phyloP scores from a whole-genome alignment of 2,329 filamentous ascomycete genomes.

The Metarhizium sp. region DNA sequence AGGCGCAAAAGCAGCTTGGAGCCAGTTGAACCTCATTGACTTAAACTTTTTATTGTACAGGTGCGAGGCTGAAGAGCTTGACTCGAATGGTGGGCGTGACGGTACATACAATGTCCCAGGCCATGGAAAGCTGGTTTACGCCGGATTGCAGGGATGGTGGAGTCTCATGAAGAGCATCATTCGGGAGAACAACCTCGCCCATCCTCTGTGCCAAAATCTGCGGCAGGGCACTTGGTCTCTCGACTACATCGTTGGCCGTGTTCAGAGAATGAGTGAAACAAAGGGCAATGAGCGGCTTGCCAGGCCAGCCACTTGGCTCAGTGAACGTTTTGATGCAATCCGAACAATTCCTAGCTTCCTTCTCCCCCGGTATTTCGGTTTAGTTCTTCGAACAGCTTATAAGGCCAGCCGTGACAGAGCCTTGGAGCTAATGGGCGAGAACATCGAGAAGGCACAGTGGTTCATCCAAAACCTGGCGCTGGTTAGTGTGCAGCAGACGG shows the following conservation, averaged over 20 bases:
- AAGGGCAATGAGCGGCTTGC: slow-evolving; percentile 53
- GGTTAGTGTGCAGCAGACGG: slow-evolving; percentile 86
- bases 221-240: slow-evolving; percentile 86
- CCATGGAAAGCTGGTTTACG: slow-evolving; percentile 79
- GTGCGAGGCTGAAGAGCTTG: slow-evolving; percentile 79
- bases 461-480: slow-evolving; percentile 84
- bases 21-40: slow-evolving; percentile 64
- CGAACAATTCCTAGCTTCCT: slow-evolving; percentile 80
- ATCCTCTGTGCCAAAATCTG: slow-evolving; percentile 87
- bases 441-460: slow-evolving; percentile 71
- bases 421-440: slow-evolving; percentile 68
- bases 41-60: slow-evolving; percentile 89
- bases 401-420: slow-evolving; percentile 70
- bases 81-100: slow-evolving; percentile 68
- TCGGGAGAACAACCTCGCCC: slow-evolving; percentile 79
- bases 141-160: slow-evolving; percentile 98
- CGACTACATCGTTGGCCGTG: slow-evolving; percentile 73
- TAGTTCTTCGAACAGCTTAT: slow-evolving; percentile 82
- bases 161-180: slow-evolving; percentile 80
- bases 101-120: slow-evolving; percentile 85
- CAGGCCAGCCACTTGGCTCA: slow-evolving; percentile 67
- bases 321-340: slow-evolving; percentile 77
- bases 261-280: slow-evolving; percentile 61
- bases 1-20: slow-evolving; percentile 71
- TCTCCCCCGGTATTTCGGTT: slow-evolving; percentile 83